Evolutionary conservation across 805 yeast species (phyloP), one percentile per base, ranked within the genome.

Genomic region (Peterozyma toletana): DNA sequence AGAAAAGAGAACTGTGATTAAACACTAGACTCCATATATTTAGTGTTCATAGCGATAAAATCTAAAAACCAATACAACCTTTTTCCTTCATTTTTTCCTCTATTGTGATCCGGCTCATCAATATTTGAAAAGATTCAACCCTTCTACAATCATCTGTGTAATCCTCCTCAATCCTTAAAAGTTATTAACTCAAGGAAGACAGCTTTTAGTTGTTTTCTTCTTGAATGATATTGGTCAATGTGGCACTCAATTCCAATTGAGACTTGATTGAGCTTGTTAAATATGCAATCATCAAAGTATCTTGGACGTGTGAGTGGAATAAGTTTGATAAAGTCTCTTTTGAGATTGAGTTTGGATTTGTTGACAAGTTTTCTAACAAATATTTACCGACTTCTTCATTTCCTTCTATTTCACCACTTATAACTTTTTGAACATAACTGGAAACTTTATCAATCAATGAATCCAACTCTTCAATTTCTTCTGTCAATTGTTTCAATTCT

Each of bases 241-340:
- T 79, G 39, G 88, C 80, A 55, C 88, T 78, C 57, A 84, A 71
- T 60, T 84, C 90, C 50, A 86, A 73, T 67, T 88, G 96, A 50
- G 88, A 84, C 67, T 84, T 86, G 54, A 88, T 80, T 44, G 93
- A 85, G 52, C 83, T 79, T 45, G 95, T 83, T 63, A 88, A 73
- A 59, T 83, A 85, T 59, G 86, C 91, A 50, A 88, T 75, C 79
- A 87, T 77, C 48, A 85, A 71, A 37, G 87, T 80, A 55, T 88
- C 96, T 62, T 86, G 88, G 58, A 82, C 70, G 60, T 86, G 89
- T 33, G 76, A 71, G 58, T 77, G 78, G 71, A 86, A 79, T 49
- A 80, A 72, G 50, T 70, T 63, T 57, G 76, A 78, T 54, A 84
- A 69, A 41, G 71, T 71, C 38, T 74, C 77, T 49, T 70, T 54